A percentile compares a stretch with the other conserved stretches of the same genome.
phyloP scores from a whole-genome alignment of 2,329 filamentous ascomycete genomes.

The Seiridium cupressi region DNA sequence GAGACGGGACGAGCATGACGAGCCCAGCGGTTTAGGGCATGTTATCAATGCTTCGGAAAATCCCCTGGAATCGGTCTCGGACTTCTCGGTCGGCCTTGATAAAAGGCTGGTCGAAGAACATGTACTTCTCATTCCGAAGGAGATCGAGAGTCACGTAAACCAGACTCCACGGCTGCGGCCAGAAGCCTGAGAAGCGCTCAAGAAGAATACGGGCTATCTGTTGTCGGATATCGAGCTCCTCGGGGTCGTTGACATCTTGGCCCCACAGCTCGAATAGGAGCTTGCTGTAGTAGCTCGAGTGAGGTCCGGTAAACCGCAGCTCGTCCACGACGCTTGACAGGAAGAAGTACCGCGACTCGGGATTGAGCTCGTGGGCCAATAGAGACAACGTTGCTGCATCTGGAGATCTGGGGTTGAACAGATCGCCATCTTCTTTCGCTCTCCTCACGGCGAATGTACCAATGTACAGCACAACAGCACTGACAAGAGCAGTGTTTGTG shows the following conservation, averaged over 20 bases:
- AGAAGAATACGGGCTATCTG: constrained; percentile 86
- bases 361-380: constrained; percentile 70
- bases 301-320: constrained; percentile 82
- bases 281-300: constrained; percentile 92
- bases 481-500: constrained; percentile 70
- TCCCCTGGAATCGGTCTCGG: constrained; percentile 18
- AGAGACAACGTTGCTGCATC: constrained; percentile 74
- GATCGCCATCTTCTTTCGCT: constrained; percentile 56
- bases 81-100: constrained; percentile 90
- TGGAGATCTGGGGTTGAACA: constrained; percentile 63
- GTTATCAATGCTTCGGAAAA: constrained; percentile 11
- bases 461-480: constrained; percentile 81
- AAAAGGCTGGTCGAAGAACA: constrained; percentile 90
- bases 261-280: constrained; percentile 83
- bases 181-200: constrained; percentile 83
- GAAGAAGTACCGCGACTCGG: constrained; percentile 82
- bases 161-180: constrained; percentile 94
- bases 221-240: constrained; percentile 81
- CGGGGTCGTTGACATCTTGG: constrained; percentile 67
- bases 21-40: not conserved
- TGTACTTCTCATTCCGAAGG: constrained; percentile 85
- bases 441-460: constrained; percentile 69
- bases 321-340: constrained; percentile 86
- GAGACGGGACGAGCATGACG: too few species aligned
- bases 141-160: constrained; percentile 86